Evolutionary conservation across 768 basidiomycete species (phyloP).

Genomic region (Tylopilus sp.): DNA sequence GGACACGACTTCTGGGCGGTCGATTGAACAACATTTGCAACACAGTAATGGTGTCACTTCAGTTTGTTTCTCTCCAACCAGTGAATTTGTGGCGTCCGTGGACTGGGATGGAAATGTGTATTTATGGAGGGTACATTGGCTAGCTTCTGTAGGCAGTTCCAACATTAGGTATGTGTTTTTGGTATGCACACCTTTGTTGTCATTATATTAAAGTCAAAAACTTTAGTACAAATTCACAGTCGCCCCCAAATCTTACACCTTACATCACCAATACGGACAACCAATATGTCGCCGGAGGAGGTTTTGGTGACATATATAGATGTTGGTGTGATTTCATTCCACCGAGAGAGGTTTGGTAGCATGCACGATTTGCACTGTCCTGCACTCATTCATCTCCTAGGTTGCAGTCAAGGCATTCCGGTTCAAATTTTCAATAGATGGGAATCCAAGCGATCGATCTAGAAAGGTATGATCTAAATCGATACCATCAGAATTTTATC

Average conservation of each 20-base stretch:
- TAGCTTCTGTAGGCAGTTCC: too few relatives aligned
- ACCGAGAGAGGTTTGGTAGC: neutral
- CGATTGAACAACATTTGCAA: too few relatives aligned
- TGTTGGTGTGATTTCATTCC: neutral
- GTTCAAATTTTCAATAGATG: constrained; percentile 2
- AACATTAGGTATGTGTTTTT: too few relatives aligned
- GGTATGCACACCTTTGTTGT: too few relatives aligned
- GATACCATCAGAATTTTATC: fast-evolving
- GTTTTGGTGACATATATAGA: neutral
- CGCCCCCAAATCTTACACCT: neutral
- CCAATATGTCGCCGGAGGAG: neutral
- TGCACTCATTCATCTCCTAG: neutral
- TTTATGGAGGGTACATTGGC: too few relatives aligned
- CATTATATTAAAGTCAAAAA: too few relatives aligned
- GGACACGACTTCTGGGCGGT: too few relatives aligned
- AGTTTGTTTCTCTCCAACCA: too few relatives aligned
- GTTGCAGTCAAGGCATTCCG: constrained; percentile 25
- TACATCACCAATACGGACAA: neutral
- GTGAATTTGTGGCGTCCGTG: too few relatives aligned
- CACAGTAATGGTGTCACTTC: too few relatives aligned
- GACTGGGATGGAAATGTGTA: too few relatives aligned
- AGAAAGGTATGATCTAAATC: neutral
- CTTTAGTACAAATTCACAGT: too few relatives aligned
- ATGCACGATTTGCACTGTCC: neutral
- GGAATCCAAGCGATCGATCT: neutral